Base-by-base conservation (phyloP, 2,329 filamentous ascomycete species). In the Penicillium expansum region DNA sequence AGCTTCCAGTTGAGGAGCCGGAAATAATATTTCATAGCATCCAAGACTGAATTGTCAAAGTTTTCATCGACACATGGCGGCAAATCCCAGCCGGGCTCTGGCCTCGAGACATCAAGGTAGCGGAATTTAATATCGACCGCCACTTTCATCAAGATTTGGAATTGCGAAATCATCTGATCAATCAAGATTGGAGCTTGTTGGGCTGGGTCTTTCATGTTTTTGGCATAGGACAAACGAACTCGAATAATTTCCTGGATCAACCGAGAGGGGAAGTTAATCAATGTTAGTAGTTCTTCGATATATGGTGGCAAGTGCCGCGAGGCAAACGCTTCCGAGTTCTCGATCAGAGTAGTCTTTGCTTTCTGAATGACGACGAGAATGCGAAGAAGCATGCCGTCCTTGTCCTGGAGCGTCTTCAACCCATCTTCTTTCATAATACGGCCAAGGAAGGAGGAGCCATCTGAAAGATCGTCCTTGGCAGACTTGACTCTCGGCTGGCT, bases 1-100 rank as follows among this genome's bases (percentile, higher is more conserved):
- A 99, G 80, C 74, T 97, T 97, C 91, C 92, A 97, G 71, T 97
- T 97, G 43, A 99, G 81, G 84, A 99, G 92, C 73, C 93, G 94
- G 82, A 99, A 99, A 76, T 99, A 99, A 74, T 96, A 97, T 72
- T 93, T 95, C 65, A 99, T 80, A 0, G 93, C 92, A 68, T 97
- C 93, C 42, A 99, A 77, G 10, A 97, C 91, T 18, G 95, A 91
- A 33, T 88, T 84, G 71, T 97, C 94, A 68, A 97, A 99, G 41
- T 91, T 91, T 71, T 99, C 94, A 70, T 97, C 94, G 62, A 99
- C 95, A 75, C 92, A 97, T 9, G 92, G 91, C 3, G 94, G 94
- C 53, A 97, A 77, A 67, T 97, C 92, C 94, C 94, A 99, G 45
- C 94, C 93, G 20, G 89, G 86, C 73, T 97, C 90, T 0, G 92